A percentile compares a stretch with the other conserved stretches of the same genome.
Conservation (phyloP, 768 basidiomycete species). For the Boletus vermiculosoides region DNA sequence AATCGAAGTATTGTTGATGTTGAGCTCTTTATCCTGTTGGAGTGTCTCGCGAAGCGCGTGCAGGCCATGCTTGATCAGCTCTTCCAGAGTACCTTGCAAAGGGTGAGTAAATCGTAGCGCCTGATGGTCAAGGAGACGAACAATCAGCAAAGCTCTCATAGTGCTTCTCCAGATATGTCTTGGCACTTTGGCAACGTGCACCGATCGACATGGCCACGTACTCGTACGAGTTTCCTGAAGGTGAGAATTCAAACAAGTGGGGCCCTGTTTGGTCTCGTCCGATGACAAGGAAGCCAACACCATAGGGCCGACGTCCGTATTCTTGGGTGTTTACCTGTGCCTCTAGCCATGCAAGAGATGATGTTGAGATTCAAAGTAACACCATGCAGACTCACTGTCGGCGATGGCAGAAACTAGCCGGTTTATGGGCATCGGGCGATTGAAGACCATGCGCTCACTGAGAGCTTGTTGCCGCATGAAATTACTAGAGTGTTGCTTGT, state of each 20-base stretch:
- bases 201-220: conserved; percentile 99
- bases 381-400: conserved; percentile 66
- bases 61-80: conserved; percentile 89
- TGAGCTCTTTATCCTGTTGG: conserved; percentile 97
- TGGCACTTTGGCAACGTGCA: conserved; percentile 95
- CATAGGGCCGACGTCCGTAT: conserved; percentile 95
- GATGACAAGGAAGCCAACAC: conserved; percentile 97
- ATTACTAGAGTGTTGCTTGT: conserved; percentile 59
- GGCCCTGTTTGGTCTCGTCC: conserved; percentile 96
- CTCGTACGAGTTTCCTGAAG: conserved; percentile 95
- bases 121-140: conserved; percentile 39
- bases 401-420: conserved; percentile 92
- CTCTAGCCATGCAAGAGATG: conserved; percentile 48
- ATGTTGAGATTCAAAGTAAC: background rate
- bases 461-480: conserved; percentile 99
- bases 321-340: conserved; percentile 99
- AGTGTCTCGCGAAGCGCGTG: conserved; percentile 95
- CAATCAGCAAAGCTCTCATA: conserved; percentile 85
- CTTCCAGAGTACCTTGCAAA: conserved; percentile 70
- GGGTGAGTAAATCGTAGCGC: background rate
- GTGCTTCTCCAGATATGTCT: conserved; percentile 96
- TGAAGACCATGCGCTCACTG: conserved; percentile 92
- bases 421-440: conserved; percentile 91
- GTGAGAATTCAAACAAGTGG: conserved; percentile 97
- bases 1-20: conserved; percentile 89